These are phyloP conservation scores for Marchantia polymorpha DNA, from an alignment of 225 moss, liverwort and hornwort species.

Conservation along the genomic window DNA sequence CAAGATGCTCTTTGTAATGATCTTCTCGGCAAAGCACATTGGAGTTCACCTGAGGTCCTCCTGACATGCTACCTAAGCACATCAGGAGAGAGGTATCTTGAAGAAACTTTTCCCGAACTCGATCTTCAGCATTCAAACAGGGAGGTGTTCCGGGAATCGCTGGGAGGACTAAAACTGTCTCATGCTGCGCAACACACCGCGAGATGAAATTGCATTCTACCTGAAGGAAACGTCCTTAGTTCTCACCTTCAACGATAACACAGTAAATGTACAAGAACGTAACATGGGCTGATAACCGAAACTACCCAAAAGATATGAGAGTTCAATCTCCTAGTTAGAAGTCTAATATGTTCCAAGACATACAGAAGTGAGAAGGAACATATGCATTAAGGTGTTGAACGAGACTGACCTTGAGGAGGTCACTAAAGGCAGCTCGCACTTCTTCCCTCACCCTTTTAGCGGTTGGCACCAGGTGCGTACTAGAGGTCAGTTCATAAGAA, in stretches of 20 bases:
- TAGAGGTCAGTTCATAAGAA: constrained; percentile 58
- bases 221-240: too few relatives aligned
- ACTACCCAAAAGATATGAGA: too few relatives aligned
- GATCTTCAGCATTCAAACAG: constrained; percentile 27
- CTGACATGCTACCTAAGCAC: constrained; percentile 43
- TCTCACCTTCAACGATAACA: too few relatives aligned
- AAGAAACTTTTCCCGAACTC: constrained; percentile 33
- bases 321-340: too few relatives aligned
- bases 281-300: too few relatives aligned
- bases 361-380: too few relatives aligned
- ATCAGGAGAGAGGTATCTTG: constrained; percentile 40
- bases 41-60: constrained; percentile 33
- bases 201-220: background rate
- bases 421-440: constrained; percentile 54
- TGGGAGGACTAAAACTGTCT: constrained; percentile 39
- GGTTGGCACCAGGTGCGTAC: constrained; percentile 65
- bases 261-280: too few relatives aligned
- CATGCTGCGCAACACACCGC: constrained; percentile 33
- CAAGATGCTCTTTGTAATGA: background rate
- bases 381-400: background rate
- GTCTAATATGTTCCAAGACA: too few relatives aligned
- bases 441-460: constrained; percentile 79
- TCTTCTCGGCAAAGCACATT: background rate
- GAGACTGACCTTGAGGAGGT: constrained; percentile 56
- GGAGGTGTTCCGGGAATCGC: constrained; percentile 40